Conservation (phyloP, 2,329 filamentous ascomycete species). For the Fusarium avenaceum region DNA sequence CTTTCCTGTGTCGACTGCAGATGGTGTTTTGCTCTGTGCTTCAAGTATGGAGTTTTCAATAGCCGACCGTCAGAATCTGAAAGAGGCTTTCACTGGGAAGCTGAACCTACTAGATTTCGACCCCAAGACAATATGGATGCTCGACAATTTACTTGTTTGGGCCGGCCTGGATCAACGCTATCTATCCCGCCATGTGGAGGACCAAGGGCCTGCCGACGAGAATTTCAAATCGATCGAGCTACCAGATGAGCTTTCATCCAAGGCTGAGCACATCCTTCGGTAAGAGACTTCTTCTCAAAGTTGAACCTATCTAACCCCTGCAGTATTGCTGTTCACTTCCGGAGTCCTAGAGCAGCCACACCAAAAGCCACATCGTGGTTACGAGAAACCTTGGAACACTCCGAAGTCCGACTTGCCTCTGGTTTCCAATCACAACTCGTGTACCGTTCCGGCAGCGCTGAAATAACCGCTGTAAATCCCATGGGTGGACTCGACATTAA, state of each 20-base stretch:
- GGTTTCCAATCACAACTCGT: slow-evolving; percentile 24
- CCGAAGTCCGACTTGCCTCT: slow-evolving; percentile 25
- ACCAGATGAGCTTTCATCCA: slow-evolving; percentile 30
- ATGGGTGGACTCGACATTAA: slow-evolving; percentile 38
- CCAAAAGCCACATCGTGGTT: slow-evolving; percentile 29
- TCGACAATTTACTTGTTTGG: slow-evolving; percentile 38
- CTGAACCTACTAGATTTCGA: slow-evolving; percentile 41
- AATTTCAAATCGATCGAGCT: slow-evolving; percentile 40
- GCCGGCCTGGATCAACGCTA: slow-evolving; percentile 42
- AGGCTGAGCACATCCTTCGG: slow-evolving; percentile 41
- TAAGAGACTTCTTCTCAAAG: background rate
- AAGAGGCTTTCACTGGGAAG: slow-evolving; percentile 35
- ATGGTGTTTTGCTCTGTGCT: slow-evolving; percentile 34
- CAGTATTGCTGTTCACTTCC: slow-evolving; percentile 41
- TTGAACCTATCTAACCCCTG: background rate
- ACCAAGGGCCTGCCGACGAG: slow-evolving; percentile 15
- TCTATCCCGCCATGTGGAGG: slow-evolving; percentile 36
- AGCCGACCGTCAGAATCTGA: slow-evolving; percentile 35
- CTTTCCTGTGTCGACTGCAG: slow-evolving; percentile 34
- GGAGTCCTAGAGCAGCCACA: slow-evolving; percentile 35
- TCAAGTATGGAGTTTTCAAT: slow-evolving; percentile 44
- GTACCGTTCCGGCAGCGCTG: slow-evolving; percentile 28
- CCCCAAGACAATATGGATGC: slow-evolving; percentile 38
- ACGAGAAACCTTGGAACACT: slow-evolving; percentile 33
- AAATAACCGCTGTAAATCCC: slow-evolving; percentile 32